Conservation (phyloP, 257 asterid species). For the Cinchona pubescens region DNA sequence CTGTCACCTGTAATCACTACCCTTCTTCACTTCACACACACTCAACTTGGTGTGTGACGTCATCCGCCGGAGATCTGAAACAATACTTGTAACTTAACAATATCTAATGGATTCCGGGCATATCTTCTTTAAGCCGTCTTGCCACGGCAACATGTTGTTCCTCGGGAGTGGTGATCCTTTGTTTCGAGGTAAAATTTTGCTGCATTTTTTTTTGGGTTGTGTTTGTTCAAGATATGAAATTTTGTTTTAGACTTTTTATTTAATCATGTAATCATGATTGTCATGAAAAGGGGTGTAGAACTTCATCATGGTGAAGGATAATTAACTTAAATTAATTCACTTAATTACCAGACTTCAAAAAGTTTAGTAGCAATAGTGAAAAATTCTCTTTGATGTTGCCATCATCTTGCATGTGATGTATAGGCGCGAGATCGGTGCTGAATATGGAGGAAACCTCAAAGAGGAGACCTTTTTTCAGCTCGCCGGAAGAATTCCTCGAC, state of each 20-base stretch:
- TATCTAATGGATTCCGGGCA: constrained; percentile 69
- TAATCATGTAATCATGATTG: background rate
- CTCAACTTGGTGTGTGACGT: background rate
- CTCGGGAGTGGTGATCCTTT: constrained; percentile 60
- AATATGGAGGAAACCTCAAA: constrained; percentile 68
- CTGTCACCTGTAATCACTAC: background rate
- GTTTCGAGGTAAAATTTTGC: constrained; percentile 52
- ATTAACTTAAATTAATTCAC: background rate
- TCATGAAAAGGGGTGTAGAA: background rate
- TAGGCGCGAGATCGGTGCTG: constrained; percentile 62
- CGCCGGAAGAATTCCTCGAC: constrained; percentile 69
- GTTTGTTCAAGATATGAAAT: background rate
- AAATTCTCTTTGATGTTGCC: background rate
- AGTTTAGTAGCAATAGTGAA: background rate
- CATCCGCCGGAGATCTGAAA: constrained; percentile 33
- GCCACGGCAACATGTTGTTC: constrained; percentile 68
- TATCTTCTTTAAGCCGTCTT: constrained; percentile 66
- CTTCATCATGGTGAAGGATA: background rate
- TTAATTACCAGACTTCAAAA: background rate
- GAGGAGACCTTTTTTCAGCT: constrained; percentile 76
- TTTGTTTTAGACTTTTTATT: background rate
- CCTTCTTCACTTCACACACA: background rate
- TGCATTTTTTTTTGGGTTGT: background rate
- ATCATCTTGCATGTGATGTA: background rate
- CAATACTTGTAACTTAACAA: background rate